Evolutionary conservation across 2,329 filamentous ascomycete genomes (phyloP).

Genomic region (Chalara sp.): DNA sequence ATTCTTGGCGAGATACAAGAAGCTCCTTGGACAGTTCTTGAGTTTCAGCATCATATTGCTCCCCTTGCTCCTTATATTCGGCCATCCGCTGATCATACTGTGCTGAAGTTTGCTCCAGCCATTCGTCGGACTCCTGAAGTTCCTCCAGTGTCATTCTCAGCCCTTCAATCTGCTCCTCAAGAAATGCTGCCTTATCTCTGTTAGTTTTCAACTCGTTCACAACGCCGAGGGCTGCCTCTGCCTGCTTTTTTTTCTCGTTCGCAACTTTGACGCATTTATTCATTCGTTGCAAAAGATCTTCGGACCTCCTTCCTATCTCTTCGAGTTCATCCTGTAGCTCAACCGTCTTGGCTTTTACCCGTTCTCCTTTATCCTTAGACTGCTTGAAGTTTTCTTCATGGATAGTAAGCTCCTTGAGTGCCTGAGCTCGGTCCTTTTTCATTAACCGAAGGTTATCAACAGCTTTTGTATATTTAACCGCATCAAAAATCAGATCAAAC

Average conservation of each 20-base stretch:
- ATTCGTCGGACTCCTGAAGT: slow-evolving; percentile 70
- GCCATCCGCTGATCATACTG: slow-evolving; percentile 72
- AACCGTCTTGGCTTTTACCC: slow-evolving; percentile 57
- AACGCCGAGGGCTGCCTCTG: slow-evolving; percentile 66
- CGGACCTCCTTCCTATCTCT: slow-evolving; percentile 48
- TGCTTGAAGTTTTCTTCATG: slow-evolving; percentile 71
- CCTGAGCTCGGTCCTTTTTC: slow-evolving; percentile 73
- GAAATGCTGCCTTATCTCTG: slow-evolving; percentile 63
- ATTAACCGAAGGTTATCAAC: slow-evolving; percentile 91
- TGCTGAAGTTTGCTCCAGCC: slow-evolving; percentile 63
- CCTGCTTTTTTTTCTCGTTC: slow-evolving; percentile 63
- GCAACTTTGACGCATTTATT: slow-evolving; percentile 47
- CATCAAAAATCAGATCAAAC: slow-evolving; percentile 97
- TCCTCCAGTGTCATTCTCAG: slow-evolving; percentile 68
- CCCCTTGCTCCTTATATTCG: slow-evolving; percentile 56
- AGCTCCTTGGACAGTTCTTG: slow-evolving; percentile 51
- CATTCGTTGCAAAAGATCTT: slow-evolving; percentile 53
- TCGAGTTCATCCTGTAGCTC: slow-evolving; percentile 63
- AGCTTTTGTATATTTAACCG: slow-evolving; percentile 92
- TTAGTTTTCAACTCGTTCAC: slow-evolving; percentile 72
- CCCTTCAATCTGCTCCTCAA: slow-evolving; percentile 63
- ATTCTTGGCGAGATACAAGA: slow-evolving; percentile 35
- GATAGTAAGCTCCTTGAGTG: slow-evolving; percentile 66
- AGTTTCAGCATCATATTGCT: slow-evolving; percentile 58
- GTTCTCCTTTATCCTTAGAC: slow-evolving; percentile 79